These are phyloP conservation scores for Umbilicaria muhlenbergii DNA, from an alignment of 495 filamentous ascomycete genomes.

Conservation along the genomic window DNA sequence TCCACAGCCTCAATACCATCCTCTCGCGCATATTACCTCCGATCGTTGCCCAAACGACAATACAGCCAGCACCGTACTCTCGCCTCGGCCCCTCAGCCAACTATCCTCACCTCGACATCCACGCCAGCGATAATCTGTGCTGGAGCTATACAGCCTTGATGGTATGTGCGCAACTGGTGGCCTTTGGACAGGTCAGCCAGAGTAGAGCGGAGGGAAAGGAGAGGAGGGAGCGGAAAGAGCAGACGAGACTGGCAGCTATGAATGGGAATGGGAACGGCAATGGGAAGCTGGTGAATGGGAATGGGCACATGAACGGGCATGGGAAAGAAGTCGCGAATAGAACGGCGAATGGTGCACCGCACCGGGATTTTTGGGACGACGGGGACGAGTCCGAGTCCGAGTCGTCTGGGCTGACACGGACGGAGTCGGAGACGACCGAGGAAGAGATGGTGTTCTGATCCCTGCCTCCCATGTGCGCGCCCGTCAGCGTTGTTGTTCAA, in stretches of 20 bases:
- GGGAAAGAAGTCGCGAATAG: not conserved
- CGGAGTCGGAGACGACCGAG: too few species aligned
- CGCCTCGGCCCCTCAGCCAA: constrained; percentile 15
- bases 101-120: constrained; percentile 19
- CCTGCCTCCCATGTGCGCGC: too few species aligned
- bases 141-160: constrained; percentile 22
- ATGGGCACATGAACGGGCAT: not conserved
- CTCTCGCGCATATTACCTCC: constrained; percentile 18
- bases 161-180: constrained; percentile 13
- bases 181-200: constrained; percentile 10
- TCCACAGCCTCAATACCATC: constrained; percentile 25
- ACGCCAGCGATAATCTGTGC: constrained; percentile 20
- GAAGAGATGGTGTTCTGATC: too few species aligned
- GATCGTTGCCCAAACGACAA: constrained; percentile 9
- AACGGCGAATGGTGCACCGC: too few species aligned
- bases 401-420: too few species aligned
- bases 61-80: constrained; percentile 15
- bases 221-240: not conserved
- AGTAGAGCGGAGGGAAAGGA: constrained; percentile 9
- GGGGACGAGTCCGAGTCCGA: too few species aligned
- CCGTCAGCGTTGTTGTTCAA: too few species aligned
- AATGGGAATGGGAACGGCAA: not conserved
- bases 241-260: not conserved
- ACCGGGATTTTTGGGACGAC: too few species aligned
- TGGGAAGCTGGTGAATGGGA: not conserved